Evolutionary conservation across 1,284 basidiomycete species (phyloP), one percentile per base, ranked within the genome.

Genomic region (Boletus sp.): DNA sequence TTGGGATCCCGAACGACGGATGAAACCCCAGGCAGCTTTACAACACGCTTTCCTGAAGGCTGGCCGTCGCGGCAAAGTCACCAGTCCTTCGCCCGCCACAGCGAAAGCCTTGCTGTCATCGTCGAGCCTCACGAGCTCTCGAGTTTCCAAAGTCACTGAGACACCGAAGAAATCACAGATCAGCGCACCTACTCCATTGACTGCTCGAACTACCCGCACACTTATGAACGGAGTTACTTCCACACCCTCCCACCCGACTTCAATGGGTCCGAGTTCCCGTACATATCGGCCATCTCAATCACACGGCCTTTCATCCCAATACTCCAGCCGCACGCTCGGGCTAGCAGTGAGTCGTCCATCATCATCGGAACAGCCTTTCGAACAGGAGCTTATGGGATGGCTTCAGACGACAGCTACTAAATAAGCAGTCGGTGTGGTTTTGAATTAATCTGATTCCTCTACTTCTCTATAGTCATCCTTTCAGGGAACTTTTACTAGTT

Each of bases 1-100:
- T 13, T 99, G 95, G 96, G 96, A 99, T 71, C 96, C 96, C 1
- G 95, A 99, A 62, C 81, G 91, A 49, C 80, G 96, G 33, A 78
- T 99, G 64, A 98, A 97, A 69, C 95, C 95, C 2, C 91, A 94
- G 57, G 81, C 88, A 13, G 95, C 96, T 1, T 72, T 94, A 71
- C 82, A 91, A n/a, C 93, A 95, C 70, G 88, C 90, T 9, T 96
- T 93, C 72, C 77, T 94, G 50, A 75, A 84, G 19, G 78, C 81
- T 23, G 78, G 87, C 32, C 75, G 80, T 44, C 78, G 77, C 46
- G 56, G 67, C 16, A 84, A 78, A 64, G 65, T 73, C 6, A 66
- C 73, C 12, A 72, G 72, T 29, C 69, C 75, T 17, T 67, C 64
- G 2, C 69, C 74, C n/a, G 62, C 74, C 32, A 67, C 71, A 9